phyloP scores from a whole-genome alignment of 495 filamentous ascomycete species.

The Penicillium coffeae region DNA sequence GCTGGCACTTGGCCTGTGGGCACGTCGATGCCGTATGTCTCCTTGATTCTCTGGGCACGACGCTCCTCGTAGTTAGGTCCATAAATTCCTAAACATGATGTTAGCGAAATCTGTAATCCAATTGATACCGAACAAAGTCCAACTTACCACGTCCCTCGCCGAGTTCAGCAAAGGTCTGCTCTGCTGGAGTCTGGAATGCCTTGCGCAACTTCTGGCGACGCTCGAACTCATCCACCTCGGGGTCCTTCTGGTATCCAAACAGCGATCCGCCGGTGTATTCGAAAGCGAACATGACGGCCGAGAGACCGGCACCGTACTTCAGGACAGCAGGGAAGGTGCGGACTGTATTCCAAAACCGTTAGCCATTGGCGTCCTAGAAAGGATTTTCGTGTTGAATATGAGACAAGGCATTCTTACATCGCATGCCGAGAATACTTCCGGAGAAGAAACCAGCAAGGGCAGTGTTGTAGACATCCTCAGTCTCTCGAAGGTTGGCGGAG shows the following conservation, averaged over 20 bases:
- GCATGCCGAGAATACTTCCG: conserved; percentile 63
- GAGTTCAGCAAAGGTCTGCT: conserved; percentile 76
- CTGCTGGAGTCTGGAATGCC: conserved; percentile 68
- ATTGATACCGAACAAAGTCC: not conserved
- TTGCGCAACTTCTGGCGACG: conserved; percentile 72
- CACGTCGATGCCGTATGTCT: conserved; percentile 88
- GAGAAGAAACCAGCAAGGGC: conserved; percentile 71
- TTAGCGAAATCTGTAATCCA: not conserved
- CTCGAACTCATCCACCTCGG: conserved; percentile 71
- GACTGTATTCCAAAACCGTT: conserved; percentile 39
- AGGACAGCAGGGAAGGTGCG: conserved; percentile 75
- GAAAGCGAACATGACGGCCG: conserved; percentile 62
- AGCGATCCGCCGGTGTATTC: conserved; percentile 73
- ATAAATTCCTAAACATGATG: conserved; percentile 60
- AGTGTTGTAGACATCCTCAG: conserved; percentile 66
- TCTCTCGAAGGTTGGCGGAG: conserved; percentile 73
- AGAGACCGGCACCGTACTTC: conserved; percentile 66
- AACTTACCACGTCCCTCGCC: conserved; percentile 86
- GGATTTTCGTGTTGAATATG: not conserved
- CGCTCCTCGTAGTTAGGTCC: conserved; percentile 84
- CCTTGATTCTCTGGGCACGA: conserved; percentile 75
- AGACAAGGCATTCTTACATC: conserved; percentile 41
- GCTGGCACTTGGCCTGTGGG: conserved; percentile 39
- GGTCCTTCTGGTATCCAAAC: conserved; percentile 53
- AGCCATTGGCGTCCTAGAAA: not conserved